phyloP scores from a whole-genome alignment of 2,329 filamentous ascomycete genomes.

The Talaromyces sp. region DNA sequence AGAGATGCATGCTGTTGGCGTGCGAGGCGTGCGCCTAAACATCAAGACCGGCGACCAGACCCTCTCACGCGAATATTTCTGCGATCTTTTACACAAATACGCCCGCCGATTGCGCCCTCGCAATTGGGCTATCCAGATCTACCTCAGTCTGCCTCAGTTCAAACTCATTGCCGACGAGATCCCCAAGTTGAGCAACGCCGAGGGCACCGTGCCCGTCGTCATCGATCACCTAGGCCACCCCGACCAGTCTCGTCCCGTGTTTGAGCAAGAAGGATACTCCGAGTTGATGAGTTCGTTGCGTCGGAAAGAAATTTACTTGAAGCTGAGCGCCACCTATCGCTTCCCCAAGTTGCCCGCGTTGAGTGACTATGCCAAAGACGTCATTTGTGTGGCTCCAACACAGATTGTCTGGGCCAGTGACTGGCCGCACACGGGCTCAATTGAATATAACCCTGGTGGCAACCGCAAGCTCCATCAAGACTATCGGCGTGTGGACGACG shows the following conservation, averaged over 20 bases:
- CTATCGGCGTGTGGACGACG: constrained; percentile 2
- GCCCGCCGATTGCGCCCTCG: not conserved
- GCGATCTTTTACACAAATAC: not conserved
- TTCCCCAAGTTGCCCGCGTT: constrained; percentile 4
- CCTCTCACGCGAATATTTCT: not conserved
- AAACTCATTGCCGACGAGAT: not conserved
- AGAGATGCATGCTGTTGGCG: constrained; percentile 53
- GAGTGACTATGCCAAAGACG: not conserved
- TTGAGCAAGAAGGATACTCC: not conserved
- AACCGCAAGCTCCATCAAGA: constrained; percentile 3
- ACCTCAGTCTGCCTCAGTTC: constrained; percentile 1
- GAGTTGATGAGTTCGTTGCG: constrained; percentile 3
- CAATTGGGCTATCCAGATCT: constrained; percentile 2
- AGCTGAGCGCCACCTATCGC: constrained; percentile 8
- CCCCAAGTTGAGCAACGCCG: not conserved
- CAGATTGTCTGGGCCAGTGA: constrained; percentile 7
- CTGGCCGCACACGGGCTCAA: constrained; percentile 6
- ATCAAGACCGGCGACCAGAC: constrained; percentile 22
- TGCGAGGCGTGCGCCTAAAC: constrained; percentile 57
- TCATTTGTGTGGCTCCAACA: not conserved
- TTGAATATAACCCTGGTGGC: constrained; percentile 1
- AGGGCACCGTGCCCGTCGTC: not conserved
- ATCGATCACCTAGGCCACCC: constrained; percentile 7
- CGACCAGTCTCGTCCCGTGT: not conserved
- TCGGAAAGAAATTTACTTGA: not conserved